Percentiles rank a stretch among this genome's conserved stretches.
Conservation (phyloP, 208 protist species). For the Borovskyia barvae region DNA sequence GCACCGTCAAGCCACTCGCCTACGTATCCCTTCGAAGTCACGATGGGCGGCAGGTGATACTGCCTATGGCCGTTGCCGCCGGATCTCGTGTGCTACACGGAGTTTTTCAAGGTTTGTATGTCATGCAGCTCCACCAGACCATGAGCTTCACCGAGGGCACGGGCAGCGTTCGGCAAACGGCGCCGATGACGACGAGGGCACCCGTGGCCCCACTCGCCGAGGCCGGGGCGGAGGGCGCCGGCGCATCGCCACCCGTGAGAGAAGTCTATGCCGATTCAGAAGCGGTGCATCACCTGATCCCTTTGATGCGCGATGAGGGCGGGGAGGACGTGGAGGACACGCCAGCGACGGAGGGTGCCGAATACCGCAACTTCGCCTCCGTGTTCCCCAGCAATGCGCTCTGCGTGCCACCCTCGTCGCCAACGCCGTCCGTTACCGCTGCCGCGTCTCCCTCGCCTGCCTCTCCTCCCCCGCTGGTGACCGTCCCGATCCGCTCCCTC, state of each 20-base stretch:
- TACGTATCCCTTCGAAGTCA: constrained; percentile 48
- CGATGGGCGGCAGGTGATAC: constrained; percentile 48
- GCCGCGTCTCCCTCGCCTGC: not conserved
- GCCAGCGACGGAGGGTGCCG: not conserved
- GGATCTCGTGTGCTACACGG: constrained; percentile 52
- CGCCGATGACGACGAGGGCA: not conserved
- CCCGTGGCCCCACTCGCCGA: not conserved
- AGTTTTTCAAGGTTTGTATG: constrained; percentile 47
- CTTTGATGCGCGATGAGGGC: too few species aligned
- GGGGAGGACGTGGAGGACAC: constrained; percentile 1
- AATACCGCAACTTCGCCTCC: constrained; percentile 20
- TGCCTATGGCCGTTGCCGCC: constrained; percentile 51
- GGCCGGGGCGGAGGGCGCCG: not conserved
- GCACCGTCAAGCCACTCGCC: constrained; percentile 15
- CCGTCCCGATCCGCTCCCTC: constrained; percentile 31
- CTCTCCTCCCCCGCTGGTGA: constrained; percentile 5
- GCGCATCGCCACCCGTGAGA: not conserved
- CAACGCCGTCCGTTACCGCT: not conserved
- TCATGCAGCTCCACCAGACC: constrained; percentile 24
- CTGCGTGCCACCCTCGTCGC: constrained; percentile 6
- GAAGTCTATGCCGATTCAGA: too few species aligned
- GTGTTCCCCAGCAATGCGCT: constrained; percentile 7
- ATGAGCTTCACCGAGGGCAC: not conserved
- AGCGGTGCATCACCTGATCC: too few species aligned
- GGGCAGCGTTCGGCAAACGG: too few species aligned